Evolutionary conservation across 768 basidiomycete genomes (phyloP), one percentile per base, ranked within the genome.

Genomic region (Suillus clintonianus): DNA sequence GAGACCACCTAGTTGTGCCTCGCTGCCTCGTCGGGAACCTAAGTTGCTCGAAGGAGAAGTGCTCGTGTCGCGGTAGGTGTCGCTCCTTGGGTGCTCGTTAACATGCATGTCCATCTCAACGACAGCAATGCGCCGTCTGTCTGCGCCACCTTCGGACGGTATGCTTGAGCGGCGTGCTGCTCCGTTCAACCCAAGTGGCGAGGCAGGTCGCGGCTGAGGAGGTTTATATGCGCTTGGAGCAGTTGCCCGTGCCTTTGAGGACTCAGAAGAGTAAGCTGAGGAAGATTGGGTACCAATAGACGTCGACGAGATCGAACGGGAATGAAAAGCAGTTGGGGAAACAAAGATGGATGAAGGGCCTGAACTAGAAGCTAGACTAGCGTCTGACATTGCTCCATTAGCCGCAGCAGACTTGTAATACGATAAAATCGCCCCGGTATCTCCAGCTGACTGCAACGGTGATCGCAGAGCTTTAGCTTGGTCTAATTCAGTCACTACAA

Each of bases 91-190:
- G 68, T 41, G 63, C 22, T 36, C 55, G 62, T 32, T 6, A 39
- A 53, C 30, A 34, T 53, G 51, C n/a, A 32, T 61, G 74, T 85
- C 83, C 81, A 87, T 80, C 74, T 89, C 81, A 43, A 91, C 84
- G 65, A 91, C 86, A 50, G 88, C 88, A 57, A 90, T 77, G 63
- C 88, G 80, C 57, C 90, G 81, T 69, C 89, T 84, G 76, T 90
- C 89, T 59, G 82, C 77, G 67, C 84, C 82, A 64, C 86, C 86
- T 70, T 85, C 82, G 1, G 89, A 85, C 22, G 84, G 86, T 19
- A 80, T 74, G 67, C 82, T 85, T 34, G 83, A 78, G 64, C 87
- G 81, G 19, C 79, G 79, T 63, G 78, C 76, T 27, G 64, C 76
- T 57, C 68, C 76, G 22, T 67, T 68, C 45, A 71, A 69, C 30